Base-by-base conservation (phyloP, 768 basidiomycete species). In the Mycena rosella region DNA sequence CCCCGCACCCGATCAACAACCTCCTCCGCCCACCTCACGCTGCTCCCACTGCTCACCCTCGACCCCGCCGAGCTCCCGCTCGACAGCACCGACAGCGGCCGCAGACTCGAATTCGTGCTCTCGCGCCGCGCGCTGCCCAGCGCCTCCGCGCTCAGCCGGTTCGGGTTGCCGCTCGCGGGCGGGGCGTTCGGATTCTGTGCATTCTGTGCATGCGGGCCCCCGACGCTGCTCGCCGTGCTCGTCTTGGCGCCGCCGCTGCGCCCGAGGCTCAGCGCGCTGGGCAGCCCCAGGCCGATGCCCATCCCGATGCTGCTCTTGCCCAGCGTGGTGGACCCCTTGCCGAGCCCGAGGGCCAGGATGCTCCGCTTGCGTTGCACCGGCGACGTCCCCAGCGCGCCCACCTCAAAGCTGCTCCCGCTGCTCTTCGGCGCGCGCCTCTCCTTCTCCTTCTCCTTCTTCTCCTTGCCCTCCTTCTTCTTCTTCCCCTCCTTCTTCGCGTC, bases 351-450 rank as follows among this genome's bases (percentile, higher is more conserved):
- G 3, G 88, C 91, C 13, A 93, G 80, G 57, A 89, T 87, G 34
- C 86, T 87, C 34, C 83, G 82, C 73, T 90, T 91, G 85, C 88
- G 90, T 73, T 83, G 85, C 0, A 82, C 82, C 0, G 86, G 80
- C 2, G 83, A 81, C 30, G 81, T 78, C 58, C 79, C 85, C 69
- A 87, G 81, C 5, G 82, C 78, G n/a, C 91, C 91, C 0, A 86
- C 85, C 74, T 93, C 92, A 71, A 92, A 93, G 72, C 87, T 89
- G 75, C 88, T 88, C 2, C 86, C 83, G 2, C 89, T 91, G 67
- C 81, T 77, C 22, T 88, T 84, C 9, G 80, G 73, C 10, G 80
- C 80, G 76, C 77, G 76, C 53, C 74, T 72, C 53, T 53, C 71
- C 57, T 29, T 74, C 55, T 74, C 72, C 48, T 72, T 66, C 67